Base-by-base conservation (phyloP, 345 rosid genomes). In the Capsella bursapastoris region DNA sequence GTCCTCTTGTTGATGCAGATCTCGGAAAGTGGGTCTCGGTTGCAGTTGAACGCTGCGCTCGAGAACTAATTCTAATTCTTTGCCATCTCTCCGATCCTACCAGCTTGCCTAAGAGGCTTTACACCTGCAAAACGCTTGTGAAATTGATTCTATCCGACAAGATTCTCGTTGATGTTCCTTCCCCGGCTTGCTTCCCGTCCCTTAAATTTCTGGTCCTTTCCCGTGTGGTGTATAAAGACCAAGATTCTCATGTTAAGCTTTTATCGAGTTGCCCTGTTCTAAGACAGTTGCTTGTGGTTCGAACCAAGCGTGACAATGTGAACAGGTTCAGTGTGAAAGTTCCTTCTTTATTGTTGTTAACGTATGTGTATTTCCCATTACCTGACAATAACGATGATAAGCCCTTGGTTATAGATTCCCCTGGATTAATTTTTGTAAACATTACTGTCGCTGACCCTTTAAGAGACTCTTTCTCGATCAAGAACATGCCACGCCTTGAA, bases 211-310 rank as follows among this genome's bases (percentile, higher is more conserved):
- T 58, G 9, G 2, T 6, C 1, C 67, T 71, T 15, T 0, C 0
- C 27, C 1, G 0, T 37, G 75, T 60, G 16, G 8, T 48, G 31
- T 71, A 48, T 60, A 71, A 60, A 49, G 75, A 60, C 12, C 7
- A 59, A 58, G 66, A 25, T 32, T 59, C 74, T 60, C 67, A 56
- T n/a, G 67, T 10, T 22, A 49, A 29, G 66, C 41, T 71, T 48
- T 50, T 71, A 37, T 49, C 49, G 13, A 10, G 35, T 22, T 71
- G 74, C 6, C 66, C 75, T 27, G 13, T 50, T 37, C 75, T 71
- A 40, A 37, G 9, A 38, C 0, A 15, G n/a, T 49, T 71, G 51
- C 0, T 3, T 2, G 67, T 71, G 29, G 0, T 2, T 2, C 8
- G 59, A 27, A 0, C 6, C 4, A 0, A 0, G 0, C 0, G 0